Evolutionary conservation across 2,329 filamentous ascomycete species (phyloP).

Genomic region (Aureobasidium sp.): DNA sequence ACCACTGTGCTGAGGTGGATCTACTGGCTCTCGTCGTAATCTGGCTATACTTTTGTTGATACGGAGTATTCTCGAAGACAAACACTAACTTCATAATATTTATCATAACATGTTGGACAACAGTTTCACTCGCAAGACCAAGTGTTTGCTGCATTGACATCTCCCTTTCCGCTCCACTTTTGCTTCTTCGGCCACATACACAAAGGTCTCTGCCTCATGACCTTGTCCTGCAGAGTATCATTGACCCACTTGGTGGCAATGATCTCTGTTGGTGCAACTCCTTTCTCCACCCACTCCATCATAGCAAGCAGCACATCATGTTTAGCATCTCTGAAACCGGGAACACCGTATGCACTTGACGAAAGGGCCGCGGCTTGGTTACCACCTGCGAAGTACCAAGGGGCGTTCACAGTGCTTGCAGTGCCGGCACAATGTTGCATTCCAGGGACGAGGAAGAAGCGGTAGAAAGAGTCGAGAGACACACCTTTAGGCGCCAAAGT

Average conservation of each 20-base stretch:
- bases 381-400: slow-evolving; percentile 51
- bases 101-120: not conserved
- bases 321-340: slow-evolving; percentile 35
- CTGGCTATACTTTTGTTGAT: too few species aligned
- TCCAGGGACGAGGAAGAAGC: slow-evolving; percentile 49
- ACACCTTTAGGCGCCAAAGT: slow-evolving; percentile 39
- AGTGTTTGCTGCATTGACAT: slow-evolving; percentile 32
- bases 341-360: slow-evolving; percentile 31
- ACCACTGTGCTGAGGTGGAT: too few species aligned
- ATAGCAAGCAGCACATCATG: slow-evolving; percentile 41
- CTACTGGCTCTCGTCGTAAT: too few species aligned
- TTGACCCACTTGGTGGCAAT: slow-evolving; percentile 41
- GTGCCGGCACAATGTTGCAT: slow-evolving; percentile 46
- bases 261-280: slow-evolving; percentile 38
- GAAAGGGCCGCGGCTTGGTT: slow-evolving; percentile 32
- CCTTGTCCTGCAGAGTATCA: slow-evolving; percentile 33
- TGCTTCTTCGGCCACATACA: slow-evolving; percentile 39
- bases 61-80: too few species aligned
- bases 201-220: slow-evolving; percentile 39
- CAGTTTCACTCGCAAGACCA: slow-evolving; percentile 27
- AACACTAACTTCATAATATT: too few species aligned
- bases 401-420: slow-evolving; percentile 36
- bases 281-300: slow-evolving; percentile 45
- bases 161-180: slow-evolving; percentile 31
- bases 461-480: slow-evolving; percentile 44